A percentile compares a stretch with the other conserved stretches of the same genome.
Evolutionary conservation across 768 basidiomycete genomes (phyloP).

Genomic region (Trametes punicea): DNA sequence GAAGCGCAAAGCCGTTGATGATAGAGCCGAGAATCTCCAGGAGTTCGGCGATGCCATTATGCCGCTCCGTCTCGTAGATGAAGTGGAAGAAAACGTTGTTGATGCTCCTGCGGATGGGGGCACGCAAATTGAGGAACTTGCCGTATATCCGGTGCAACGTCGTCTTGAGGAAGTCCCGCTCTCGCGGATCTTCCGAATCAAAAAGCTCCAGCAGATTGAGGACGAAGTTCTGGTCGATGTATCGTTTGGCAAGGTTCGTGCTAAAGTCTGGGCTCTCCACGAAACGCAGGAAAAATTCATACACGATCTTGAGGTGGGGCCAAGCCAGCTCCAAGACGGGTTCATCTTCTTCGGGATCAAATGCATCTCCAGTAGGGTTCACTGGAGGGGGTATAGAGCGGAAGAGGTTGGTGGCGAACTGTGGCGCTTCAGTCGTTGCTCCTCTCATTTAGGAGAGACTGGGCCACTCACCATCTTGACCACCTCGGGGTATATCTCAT

Average conservation of each 20-base stretch:
- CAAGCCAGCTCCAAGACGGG: conserved; percentile 98
- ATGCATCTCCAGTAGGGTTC: conserved; percentile 96
- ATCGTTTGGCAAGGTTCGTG: conserved; percentile 95
- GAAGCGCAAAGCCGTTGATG: conserved; percentile 98
- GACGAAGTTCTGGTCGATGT: conserved; percentile 95
- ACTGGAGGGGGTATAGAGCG: conserved; percentile 99
- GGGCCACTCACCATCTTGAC: conserved; percentile 81
- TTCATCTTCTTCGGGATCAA: conserved; percentile 99
- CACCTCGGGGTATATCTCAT: conserved; percentile 97
- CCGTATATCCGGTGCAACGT: conserved; percentile 99
- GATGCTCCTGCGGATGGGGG: conserved; percentile 98
- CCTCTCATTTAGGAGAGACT: neutral
- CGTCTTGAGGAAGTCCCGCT: conserved; percentile 99
- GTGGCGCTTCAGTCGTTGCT: conserved; percentile 14
- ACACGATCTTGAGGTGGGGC: conserved; percentile 99
- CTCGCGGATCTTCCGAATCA: conserved; percentile 97
- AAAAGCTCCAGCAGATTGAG: conserved; percentile 96
- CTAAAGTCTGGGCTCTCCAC: conserved; percentile 98
- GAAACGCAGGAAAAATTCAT: conserved; percentile 99
- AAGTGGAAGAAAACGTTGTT: conserved; percentile 99
- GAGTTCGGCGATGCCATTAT: conserved; percentile 98
- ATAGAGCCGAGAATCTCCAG: conserved; percentile 98
- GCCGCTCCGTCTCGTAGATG: conserved; percentile 96
- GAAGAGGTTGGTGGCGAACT: conserved; percentile 99
- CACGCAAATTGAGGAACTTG: conserved; percentile 97